Evolutionary conservation across 768 basidiomycete species (phyloP).

Genomic region (Daedalea quercina): DNA sequence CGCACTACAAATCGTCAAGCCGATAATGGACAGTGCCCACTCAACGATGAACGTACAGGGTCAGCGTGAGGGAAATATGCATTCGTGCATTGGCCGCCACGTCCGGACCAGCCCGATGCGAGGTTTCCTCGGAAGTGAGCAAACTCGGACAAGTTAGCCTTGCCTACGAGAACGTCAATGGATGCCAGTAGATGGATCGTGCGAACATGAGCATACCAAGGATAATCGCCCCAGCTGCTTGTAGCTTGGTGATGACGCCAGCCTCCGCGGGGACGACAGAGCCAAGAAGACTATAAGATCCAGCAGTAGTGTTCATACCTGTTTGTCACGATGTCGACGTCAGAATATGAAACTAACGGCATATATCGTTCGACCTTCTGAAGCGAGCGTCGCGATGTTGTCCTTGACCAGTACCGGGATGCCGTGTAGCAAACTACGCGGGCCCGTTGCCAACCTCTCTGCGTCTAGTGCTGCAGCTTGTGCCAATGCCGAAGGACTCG

Average conservation of each 20-base stretch:
- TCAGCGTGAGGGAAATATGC: conserved; percentile 33
- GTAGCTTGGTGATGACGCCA: conserved; percentile 16
- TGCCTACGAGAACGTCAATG: conserved; percentile 18
- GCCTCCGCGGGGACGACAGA: conserved; percentile 23
- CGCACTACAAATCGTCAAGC: conserved; percentile 12
- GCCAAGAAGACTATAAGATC: conserved; percentile 18
- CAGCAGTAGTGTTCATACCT: conserved; percentile 31
- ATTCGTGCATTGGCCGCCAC: conserved; percentile 34
- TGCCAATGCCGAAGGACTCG: conserved; percentile 43
- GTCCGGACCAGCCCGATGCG: conserved; percentile 34
- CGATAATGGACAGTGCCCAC: background rate
- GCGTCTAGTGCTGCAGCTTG: conserved; percentile 37
- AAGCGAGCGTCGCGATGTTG: conserved; percentile 26
- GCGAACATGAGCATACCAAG: conserved; percentile 13
- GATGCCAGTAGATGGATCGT: background rate
- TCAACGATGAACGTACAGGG: conserved; percentile 17
- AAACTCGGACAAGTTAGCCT: conserved; percentile 34
- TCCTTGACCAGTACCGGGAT: conserved; percentile 31
- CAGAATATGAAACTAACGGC: background rate
- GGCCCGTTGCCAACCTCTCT: conserved; percentile 16
- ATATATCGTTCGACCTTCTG: conserved; percentile 19
- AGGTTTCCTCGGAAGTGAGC: conserved; percentile 29
- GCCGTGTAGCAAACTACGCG: conserved; percentile 27
- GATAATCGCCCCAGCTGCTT: conserved; percentile 26
- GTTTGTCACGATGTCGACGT: background rate